Percentiles rank a stretch among this genome's conserved stretches.
Evolutionary conservation across 108 stramenopile genomes (phyloP).

Genomic region (Schizochytrium sp.): DNA sequence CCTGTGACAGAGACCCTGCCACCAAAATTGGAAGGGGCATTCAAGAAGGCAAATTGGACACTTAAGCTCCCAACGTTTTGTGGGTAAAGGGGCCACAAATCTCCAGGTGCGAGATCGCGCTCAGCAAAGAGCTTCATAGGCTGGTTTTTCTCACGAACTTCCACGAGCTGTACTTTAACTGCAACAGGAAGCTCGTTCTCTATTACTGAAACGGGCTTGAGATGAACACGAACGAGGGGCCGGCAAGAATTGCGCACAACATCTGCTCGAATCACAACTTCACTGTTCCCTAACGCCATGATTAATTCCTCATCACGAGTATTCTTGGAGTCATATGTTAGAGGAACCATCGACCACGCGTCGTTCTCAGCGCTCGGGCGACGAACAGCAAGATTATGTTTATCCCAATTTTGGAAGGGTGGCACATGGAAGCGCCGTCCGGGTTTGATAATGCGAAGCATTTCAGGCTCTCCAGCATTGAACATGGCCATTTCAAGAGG

Average conservation of each 20-base stretch:
- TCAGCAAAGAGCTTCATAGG: background rate
- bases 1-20: background rate
- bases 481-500: background rate
- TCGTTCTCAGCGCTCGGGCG: background rate
- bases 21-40: background rate
- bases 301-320: background rate
- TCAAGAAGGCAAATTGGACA: background rate
- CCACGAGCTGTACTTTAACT: background rate
- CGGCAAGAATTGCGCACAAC: background rate
- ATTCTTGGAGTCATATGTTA: background rate
- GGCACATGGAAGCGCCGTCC: constrained; percentile 20
- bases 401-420: background rate
- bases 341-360: constrained; percentile 4
- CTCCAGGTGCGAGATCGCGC: background rate
- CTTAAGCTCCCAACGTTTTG: background rate
- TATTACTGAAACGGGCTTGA: background rate
- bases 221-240: background rate
- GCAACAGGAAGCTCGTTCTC: constrained; percentile 24
- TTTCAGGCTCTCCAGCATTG: background rate
- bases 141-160: background rate
- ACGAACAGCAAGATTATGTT: background rate
- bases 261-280: background rate
- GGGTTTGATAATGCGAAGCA: background rate
- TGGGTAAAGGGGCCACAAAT: background rate
- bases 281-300: background rate